A percentile compares a stretch with the other conserved stretches of the same genome.
These are phyloP conservation scores for Sistotremastrum suecicum DNA, from an alignment of 768 basidiomycete genomes.

Conservation along the genomic window DNA sequence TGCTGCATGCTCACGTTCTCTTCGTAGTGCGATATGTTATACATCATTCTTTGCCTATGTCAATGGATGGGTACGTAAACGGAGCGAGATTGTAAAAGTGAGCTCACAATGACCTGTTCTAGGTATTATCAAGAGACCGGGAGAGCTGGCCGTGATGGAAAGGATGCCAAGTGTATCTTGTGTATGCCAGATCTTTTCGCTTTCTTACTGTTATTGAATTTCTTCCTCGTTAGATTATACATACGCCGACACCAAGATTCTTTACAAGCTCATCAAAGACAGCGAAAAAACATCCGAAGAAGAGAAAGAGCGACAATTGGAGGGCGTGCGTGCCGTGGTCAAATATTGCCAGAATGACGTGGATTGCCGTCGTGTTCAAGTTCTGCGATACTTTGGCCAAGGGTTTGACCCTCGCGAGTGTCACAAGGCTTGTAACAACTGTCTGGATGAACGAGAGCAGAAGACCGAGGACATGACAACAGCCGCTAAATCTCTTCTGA, in stretches of 20 bases:
- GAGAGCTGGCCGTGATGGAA: constrained; percentile 85
- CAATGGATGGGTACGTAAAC: constrained; percentile 59
- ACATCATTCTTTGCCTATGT: constrained; percentile 70
- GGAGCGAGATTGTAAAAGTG: neutral
- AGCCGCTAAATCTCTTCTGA: constrained; percentile 40
- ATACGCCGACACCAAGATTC: constrained; percentile 39
- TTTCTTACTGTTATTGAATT: neutral
- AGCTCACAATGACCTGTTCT: neutral
- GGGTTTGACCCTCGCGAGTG: constrained; percentile 58
- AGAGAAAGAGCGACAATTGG: constrained; percentile 53
- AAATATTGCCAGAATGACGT: constrained; percentile 67
- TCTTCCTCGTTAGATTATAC: constrained; percentile 39
- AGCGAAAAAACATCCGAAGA: constrained; percentile 32
- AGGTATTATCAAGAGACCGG: constrained; percentile 96
- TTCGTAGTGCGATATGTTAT: constrained; percentile 78
- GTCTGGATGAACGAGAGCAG: constrained; percentile 34
- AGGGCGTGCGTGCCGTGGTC: constrained; percentile 54
- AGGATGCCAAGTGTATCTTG: constrained; percentile 71
- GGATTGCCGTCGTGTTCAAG: constrained; percentile 75
- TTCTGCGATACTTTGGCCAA: constrained; percentile 86
- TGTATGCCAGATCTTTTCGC: constrained; percentile 35
- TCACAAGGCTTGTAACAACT: constrained; percentile 70
- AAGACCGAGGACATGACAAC: constrained; percentile 46
- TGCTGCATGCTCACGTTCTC: neutral
- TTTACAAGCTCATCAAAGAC: constrained; percentile 48